Evolutionary conservation across 106 monocot species (phyloP).

Genomic region (Iris macrosiphon): DNA sequence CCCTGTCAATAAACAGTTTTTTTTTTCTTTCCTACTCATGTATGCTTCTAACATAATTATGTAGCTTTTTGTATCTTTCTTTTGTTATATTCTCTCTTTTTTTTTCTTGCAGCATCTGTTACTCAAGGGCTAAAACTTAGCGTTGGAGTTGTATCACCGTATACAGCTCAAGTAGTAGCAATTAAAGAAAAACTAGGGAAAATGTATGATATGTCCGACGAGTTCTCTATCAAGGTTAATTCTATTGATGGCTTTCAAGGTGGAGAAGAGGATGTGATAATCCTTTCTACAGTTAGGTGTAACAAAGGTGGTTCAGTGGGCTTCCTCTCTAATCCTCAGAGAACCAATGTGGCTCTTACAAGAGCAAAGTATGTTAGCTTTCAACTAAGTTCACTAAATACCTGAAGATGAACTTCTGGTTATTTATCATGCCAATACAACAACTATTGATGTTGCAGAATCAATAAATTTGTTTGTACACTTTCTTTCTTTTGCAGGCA

Average conservation of each 20-base stretch:
- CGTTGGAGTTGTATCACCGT: constrained; percentile 54
- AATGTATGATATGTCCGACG: neutral
- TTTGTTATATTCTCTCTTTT: no score
- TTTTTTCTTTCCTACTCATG: no score
- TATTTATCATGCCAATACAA: no score
- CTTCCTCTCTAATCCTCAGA: no score
- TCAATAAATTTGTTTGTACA: no score
- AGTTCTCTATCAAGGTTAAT: constrained; percentile 42
- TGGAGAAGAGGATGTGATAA: constrained; percentile 55
- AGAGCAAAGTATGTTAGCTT: constrained; percentile 27
- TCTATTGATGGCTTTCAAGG: constrained; percentile 73
- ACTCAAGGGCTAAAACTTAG: constrained; percentile 7
- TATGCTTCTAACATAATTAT: neutral
- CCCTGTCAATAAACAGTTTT: no score
- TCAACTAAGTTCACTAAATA: no score
- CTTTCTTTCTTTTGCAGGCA: constrained; percentile 46
- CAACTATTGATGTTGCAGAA: no score
- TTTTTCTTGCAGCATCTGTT: constrained; percentile 17
- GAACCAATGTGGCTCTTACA: no score
- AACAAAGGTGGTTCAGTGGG: constrained; percentile 42
- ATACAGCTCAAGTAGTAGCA: constrained; percentile 46
- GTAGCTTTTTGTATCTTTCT: neutral
- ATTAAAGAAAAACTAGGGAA: constrained; percentile 31
- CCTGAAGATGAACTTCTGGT: no score
- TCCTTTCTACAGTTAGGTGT: constrained; percentile 55